These are phyloP conservation scores for Apiotrichum siamense DNA, from an alignment of 1,284 basidiomycete genomes.

Conservation along the genomic window DNA sequence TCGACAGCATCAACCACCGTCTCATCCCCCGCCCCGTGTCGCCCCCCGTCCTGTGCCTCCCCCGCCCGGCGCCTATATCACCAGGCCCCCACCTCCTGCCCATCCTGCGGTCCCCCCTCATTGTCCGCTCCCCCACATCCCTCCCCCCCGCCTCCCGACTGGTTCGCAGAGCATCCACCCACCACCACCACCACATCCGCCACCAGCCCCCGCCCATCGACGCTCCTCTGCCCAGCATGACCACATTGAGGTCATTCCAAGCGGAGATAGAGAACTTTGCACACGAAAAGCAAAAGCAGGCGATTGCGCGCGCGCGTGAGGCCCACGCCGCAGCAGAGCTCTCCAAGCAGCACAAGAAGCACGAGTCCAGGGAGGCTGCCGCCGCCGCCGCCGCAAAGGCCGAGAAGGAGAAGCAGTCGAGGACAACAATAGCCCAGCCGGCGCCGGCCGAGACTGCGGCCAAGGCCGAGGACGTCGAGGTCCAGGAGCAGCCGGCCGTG, in stretches of 20 bases:
- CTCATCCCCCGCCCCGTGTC: too few species aligned
- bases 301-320: constrained; percentile 36
- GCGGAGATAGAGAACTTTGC: constrained; percentile 44
- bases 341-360: constrained; percentile 33
- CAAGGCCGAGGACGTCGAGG: constrained; percentile 7
- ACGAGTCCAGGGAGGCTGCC: too few species aligned
- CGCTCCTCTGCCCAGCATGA: constrained; percentile 24
- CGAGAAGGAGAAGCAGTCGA: neutral
- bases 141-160: too few species aligned
- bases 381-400: neutral
- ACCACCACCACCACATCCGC: too few species aligned
- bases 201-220: neutral
- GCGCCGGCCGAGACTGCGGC: neutral
- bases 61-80: too few species aligned
- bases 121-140: too few species aligned
- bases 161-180: too few species aligned
- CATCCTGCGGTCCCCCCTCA: too few species aligned
- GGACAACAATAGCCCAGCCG: neutral
- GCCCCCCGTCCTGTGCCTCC: too few species aligned
- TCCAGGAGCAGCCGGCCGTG: constrained; percentile 26
- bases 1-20: too few species aligned
- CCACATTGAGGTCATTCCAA: constrained; percentile 45
- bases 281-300: constrained; percentile 37
- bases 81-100: too few species aligned
- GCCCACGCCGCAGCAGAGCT: constrained; percentile 38